A percentile compares a stretch with the other conserved stretches of the same genome.
These are phyloP conservation scores for Leccinellum rugosiceps DNA, from an alignment of 768 basidiomycete species.

Conservation along the genomic window DNA sequence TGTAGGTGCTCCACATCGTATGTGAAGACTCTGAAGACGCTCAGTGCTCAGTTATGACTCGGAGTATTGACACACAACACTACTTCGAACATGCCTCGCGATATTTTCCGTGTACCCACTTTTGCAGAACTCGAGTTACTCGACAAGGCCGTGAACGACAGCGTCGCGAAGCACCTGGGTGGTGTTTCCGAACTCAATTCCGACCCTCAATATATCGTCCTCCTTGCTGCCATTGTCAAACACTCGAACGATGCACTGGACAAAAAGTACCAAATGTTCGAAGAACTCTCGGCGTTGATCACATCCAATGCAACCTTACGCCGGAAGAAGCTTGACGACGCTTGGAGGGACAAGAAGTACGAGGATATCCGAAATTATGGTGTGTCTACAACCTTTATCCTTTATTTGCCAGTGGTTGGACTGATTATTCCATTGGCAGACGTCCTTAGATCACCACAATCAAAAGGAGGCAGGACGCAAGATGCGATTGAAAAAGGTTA, in stretches of 20 bases:
- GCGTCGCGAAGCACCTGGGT: neutral
- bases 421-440: neutral
- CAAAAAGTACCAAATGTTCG: neutral
- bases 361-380: neutral
- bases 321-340: neutral
- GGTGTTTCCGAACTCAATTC: neutral
- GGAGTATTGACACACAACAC: neutral
- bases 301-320: neutral
- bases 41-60: neutral
- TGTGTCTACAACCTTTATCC: neutral
- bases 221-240: neutral
- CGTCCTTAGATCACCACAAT: neutral
- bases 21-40: neutral
- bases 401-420: neutral
- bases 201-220: rapidly evolving
- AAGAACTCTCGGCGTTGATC: too few species aligned
- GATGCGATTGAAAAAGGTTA: neutral
- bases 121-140: too few species aligned
- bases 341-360: neutral
- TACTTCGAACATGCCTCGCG: neutral
- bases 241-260: neutral
- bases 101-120: neutral
- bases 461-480: neutral
- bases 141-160: neutral
- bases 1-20: neutral